Base-by-base conservation (phyloP, 805 yeast species). In the Suhomyces sp. region DNA sequence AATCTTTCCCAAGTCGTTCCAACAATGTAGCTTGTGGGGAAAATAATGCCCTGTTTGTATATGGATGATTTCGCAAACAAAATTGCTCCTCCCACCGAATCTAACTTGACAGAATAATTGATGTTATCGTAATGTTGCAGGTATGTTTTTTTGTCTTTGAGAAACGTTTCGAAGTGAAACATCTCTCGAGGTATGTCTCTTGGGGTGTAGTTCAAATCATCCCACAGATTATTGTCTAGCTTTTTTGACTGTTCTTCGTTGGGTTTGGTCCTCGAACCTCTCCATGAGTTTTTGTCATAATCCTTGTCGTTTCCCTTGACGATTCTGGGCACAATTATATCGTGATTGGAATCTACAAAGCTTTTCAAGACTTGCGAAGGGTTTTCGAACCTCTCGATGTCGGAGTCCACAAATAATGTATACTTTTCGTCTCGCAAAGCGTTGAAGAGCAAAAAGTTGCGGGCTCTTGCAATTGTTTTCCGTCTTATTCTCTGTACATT, bases 61-160 rank as follows among this genome's bases (percentile, higher is more conserved):
- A 80, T 62, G 8, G 70, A 63, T 8, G 78, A 68, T 54, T 76
- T 78, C 7, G 70, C 69, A 54, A 77, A 79, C 12, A 80, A 65
- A 1, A 79, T 70, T 1, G 82, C 83, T 7, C 83, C 83, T 1
- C 84, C 84, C 9, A 80, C 84, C 2, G 82, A 77, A 55, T 79
- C 82, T 23, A 80, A 55, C 29, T 61, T 61, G 2, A 69, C 65
- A 7, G 54, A 10, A 36, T 63, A 58, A 35, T 54, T 55, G 17
- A 55, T 36, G 17, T 49, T 35, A 13, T 46, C 50, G 35, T 27
- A 5, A 44, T 46, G 41, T 47, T 22, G 13, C 17, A 24, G 12
- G 54, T 58, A 36, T 40, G 51, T 13, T 6, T 47, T n/a, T 48
- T 50, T 36, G 48, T 56, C 60, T 1, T 57, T 45, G 6, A 59